Conservation (phyloP, 441 rosid species). For the Eugenia klotzschiana region DNA sequence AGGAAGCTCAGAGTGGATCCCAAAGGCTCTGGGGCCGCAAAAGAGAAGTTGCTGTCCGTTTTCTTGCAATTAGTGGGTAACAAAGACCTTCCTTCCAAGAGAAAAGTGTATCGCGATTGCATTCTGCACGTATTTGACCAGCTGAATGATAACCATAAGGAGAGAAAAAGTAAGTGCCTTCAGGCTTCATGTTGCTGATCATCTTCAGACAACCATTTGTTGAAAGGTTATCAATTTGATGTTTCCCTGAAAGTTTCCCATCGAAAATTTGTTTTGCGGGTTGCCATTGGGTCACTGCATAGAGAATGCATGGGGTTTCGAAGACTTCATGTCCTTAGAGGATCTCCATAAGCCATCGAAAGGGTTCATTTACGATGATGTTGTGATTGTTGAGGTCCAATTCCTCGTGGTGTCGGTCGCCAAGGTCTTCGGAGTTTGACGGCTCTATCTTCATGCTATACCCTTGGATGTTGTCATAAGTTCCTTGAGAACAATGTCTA, state of each 20-base stretch:
- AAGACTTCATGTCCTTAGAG: neutral
- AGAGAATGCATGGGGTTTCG: neutral
- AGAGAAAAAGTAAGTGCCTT: neutral
- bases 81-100: neutral
- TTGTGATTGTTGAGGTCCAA: neutral
- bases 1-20: slow-evolving; percentile 1
- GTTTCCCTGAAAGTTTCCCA: neutral
- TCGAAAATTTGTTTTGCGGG: neutral
- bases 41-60: neutral
- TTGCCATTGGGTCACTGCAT: neutral
- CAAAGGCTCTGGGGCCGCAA: neutral
- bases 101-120: neutral
- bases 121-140: slow-evolving; percentile 3
- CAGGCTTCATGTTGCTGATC: neutral
- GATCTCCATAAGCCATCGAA: neutral
- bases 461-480: neutral
- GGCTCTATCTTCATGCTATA: neutral
- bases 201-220: neutral
- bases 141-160: neutral
- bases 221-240: neutral
- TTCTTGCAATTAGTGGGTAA: neutral
- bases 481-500: neutral
- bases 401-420: neutral
- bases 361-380: neutral
- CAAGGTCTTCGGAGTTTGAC: neutral